Evolutionary conservation across 768 basidiomycete genomes (phyloP).

Genomic region (Psilocybe sp.): DNA sequence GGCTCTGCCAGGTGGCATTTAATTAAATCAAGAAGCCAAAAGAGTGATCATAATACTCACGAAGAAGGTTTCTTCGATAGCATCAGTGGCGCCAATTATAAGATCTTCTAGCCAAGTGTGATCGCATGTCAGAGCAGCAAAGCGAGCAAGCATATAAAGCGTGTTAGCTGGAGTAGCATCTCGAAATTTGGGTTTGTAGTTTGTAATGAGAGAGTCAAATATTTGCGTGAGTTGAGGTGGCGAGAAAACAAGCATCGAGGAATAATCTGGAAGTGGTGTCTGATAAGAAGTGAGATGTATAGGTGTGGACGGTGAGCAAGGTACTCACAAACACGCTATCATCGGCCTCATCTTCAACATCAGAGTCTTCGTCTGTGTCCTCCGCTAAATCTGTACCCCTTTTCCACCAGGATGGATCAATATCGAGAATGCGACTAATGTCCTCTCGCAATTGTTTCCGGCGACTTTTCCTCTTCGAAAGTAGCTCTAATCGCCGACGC

Average conservation of each 20-base stretch:
- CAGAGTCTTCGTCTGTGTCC: conserved; percentile 36
- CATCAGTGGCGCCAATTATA: conserved; percentile 85
- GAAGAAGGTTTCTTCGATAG: conserved; percentile 90
- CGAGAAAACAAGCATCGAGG: conserved; percentile 92
- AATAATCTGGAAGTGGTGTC: conserved; percentile 75
- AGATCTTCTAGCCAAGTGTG: conserved; percentile 92
- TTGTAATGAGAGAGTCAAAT: conserved; percentile 78
- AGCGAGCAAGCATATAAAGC: conserved; percentile 86
- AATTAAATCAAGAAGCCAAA: background rate
- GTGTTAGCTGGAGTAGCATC: conserved; percentile 89
- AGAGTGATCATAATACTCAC: conserved; percentile 50
- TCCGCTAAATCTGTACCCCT: conserved; percentile 41
- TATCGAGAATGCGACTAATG: conserved; percentile 53
- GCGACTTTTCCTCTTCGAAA: conserved; percentile 48
- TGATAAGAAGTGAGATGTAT: conserved; percentile 28
- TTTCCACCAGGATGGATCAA: conserved; percentile 68
- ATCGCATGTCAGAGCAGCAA: conserved; percentile 90
- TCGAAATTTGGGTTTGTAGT: conserved; percentile 66
- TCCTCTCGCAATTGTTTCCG: conserved; percentile 56
- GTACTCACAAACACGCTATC: conserved; percentile 48
- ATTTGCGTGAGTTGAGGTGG: conserved; percentile 74
- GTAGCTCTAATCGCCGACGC: conserved; percentile 57
- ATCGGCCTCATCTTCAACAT: conserved; percentile 37
- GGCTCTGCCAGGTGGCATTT: conserved; percentile 45
- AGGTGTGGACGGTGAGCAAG: conserved; percentile 1